A percentile compares a stretch with the other conserved stretches of the same genome.
Evolutionary conservation across 805 yeast species (phyloP).

Genomic region (Yarrowia sp.): DNA sequence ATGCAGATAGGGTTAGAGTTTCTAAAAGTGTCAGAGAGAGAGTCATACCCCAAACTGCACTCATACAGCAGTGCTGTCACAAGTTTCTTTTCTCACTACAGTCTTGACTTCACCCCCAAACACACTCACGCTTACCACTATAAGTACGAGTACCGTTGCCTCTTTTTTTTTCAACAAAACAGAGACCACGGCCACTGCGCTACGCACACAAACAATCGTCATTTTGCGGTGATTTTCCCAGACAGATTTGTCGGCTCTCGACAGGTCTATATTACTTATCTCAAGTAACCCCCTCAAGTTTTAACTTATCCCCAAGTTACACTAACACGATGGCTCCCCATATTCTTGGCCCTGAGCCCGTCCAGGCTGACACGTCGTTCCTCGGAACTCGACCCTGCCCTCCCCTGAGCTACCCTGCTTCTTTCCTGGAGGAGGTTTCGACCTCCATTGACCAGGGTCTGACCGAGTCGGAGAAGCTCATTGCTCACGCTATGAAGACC

Average conservation of each 20-base stretch:
- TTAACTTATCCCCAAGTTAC: neutral
- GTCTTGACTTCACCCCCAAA: neutral
- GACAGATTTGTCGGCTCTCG: slow-evolving; percentile 23
- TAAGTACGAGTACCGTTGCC: slow-evolving; percentile 23
- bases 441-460: neutral
- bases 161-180: neutral
- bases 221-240: slow-evolving; percentile 18
- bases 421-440: neutral
- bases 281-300: neutral
- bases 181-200: slow-evolving; percentile 23
- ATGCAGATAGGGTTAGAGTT: neutral
- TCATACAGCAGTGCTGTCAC: neutral
- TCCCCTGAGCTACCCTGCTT: neutral
- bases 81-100: neutral
- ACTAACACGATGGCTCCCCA: slow-evolving; percentile 10
- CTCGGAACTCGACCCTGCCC: neutral
- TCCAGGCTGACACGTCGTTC: neutral
- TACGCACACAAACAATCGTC: slow-evolving; percentile 15
- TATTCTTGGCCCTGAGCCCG: slow-evolving; percentile 20
- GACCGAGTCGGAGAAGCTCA: slow-evolving; percentile 20
- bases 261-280: slow-evolving; percentile 14
- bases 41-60: slow-evolving; percentile 3
- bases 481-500: slow-evolving; percentile 30
- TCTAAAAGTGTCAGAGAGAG: neutral
- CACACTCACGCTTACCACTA: slow-evolving; percentile 17